Evolutionary conservation across 2,329 filamentous ascomycete species (phyloP), one percentile per base, ranked within the genome.

Genomic region (Lasiodiplodia gonubiensis): DNA sequence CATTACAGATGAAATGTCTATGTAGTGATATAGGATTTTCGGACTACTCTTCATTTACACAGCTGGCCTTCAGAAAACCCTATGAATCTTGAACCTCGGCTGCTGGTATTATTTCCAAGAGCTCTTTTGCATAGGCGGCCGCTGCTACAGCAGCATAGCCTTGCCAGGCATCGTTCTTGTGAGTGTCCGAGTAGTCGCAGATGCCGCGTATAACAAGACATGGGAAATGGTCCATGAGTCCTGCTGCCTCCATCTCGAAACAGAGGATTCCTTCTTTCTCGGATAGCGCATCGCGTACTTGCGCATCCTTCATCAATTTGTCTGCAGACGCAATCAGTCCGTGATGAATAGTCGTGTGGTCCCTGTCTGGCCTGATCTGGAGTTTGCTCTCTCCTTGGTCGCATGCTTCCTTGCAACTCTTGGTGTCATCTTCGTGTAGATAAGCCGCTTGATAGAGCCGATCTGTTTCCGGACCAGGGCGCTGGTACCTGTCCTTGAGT

Each of bases 111-210:
- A 10, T 30, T 30, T 30, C 30, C 30, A 30, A 30, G 30, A 70
- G 46, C 53, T 72, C 69, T 59, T 70, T 74, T 2, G 71, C 72
- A 39, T 70, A 72, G 0, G 72, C 70, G 5, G 74, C 73, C 21
- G 72, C 74, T 2, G 70, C 63, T 46, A 70, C 70, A 4, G 73
- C 74, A n/a, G 75, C 75, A 68, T 74, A 76, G 1, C 64, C 49
- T 35, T 76, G 74, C 74, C 75, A 77, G 1, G 64, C 46, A 4
- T 76, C 70, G 60, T 74, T 74, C 68, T 75, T 77, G 67, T 76
- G 74, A 1, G 73, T 71, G 51, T 67, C 67, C 1, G 67, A 52
- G 42, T 68, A 68, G n/a, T 67, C 67, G 12, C 64, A 67, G 3
- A 66, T 67, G 11, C 64, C 70, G 27, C 64, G 48, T 30, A 68